Evolutionary conservation across 2,329 filamentous ascomycete species (phyloP), one percentile per base, ranked within the genome.

Genomic region (Colletotrichum navitas): DNA sequence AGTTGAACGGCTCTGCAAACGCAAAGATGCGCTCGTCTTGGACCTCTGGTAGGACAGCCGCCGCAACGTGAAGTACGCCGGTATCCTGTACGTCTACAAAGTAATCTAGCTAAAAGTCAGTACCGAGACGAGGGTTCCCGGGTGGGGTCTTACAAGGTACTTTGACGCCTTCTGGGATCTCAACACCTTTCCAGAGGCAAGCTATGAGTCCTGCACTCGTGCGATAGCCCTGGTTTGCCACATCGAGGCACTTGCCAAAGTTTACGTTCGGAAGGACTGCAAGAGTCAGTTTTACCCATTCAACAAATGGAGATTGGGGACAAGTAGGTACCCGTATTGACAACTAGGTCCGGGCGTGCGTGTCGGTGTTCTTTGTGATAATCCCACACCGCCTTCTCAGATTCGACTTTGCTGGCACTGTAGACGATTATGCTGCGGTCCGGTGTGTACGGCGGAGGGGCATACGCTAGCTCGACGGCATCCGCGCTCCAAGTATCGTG

Each of bases 1-100:
- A 86, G 61, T 80, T 87, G 68, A 81, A 85, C 0, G 81, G 82
- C 2, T 81, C 79, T 0, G 85, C 86, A 66, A 86, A 87, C 2
- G 80, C 88, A 75, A 90, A 88, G 12, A 91, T 76, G 1, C 89
- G 83, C 74, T 90, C 84, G 0, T 81, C 81, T 2, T 78, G 71
- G 0, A 86, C 82, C 73, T 87, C 80, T 32, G 81, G 79, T 29
- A 87, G 80, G 0, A 88, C 79, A 8, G 86, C 78, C 0, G 85
- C 88, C 3, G 85, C 84, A 3, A 89, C 80, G 51, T 90, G 87
- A 0, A 91, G 76, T 0, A 83, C 79, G 0, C 86, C 88, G 2
- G 76, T 76, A 63, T 90, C 87, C 14, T 84, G 78, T 0, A 86
- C 82, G 73, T 87, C 79, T 32, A 87, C 78, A 75, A 78, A 83